These are phyloP conservation scores for Paxillus ammoniavirescens DNA, from an alignment of 768 basidiomycete species.

Conservation along the genomic window DNA sequence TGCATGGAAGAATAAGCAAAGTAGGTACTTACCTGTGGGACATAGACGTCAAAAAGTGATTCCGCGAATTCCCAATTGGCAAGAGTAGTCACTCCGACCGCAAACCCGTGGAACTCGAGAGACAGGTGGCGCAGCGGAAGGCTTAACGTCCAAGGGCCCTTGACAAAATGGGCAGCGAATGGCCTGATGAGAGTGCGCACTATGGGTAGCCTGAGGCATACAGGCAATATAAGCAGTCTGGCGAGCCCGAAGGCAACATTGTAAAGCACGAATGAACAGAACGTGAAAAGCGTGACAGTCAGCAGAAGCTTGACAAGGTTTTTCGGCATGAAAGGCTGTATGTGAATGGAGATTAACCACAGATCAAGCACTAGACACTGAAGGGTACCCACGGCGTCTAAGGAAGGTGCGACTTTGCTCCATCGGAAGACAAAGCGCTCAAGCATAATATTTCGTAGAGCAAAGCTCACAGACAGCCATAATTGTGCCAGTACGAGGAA, in stretches of 20 bases:
- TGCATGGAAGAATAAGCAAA: background rate
- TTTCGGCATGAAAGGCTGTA: slow-evolving; percentile 21
- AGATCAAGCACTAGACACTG: background rate
- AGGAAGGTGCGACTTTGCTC: slow-evolving; percentile 21
- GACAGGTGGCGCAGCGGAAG: slow-evolving; percentile 47
- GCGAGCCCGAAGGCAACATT: slow-evolving; percentile 44
- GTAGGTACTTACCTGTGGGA: slow-evolving; percentile 47
- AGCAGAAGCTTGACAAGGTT: slow-evolving; percentile 28
- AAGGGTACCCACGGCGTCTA: slow-evolving; percentile 18
- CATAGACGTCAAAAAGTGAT: slow-evolving; percentile 54
- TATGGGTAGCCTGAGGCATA: slow-evolving; percentile 55
- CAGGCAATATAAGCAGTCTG: slow-evolving; percentile 48
- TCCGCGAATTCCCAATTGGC: slow-evolving; percentile 65
- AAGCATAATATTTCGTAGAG: slow-evolving; percentile 57
- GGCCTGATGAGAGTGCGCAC: slow-evolving; percentile 52
- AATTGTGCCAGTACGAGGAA: slow-evolving; percentile 58
- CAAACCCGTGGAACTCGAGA: slow-evolving; percentile 48
- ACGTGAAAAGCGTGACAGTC: slow-evolving; percentile 41
- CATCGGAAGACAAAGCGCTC: slow-evolving; percentile 58
- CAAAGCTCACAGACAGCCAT: slow-evolving; percentile 44
- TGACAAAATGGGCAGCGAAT: slow-evolving; percentile 61
- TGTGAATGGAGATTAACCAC: background rate
- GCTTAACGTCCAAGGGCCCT: slow-evolving; percentile 51
- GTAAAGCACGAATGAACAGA: slow-evolving; percentile 38
- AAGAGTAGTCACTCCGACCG: slow-evolving; percentile 50